These are phyloP conservation scores for Trifolium repens DNA, from an alignment of 306 rosid genomes.

Conservation along the genomic window DNA sequence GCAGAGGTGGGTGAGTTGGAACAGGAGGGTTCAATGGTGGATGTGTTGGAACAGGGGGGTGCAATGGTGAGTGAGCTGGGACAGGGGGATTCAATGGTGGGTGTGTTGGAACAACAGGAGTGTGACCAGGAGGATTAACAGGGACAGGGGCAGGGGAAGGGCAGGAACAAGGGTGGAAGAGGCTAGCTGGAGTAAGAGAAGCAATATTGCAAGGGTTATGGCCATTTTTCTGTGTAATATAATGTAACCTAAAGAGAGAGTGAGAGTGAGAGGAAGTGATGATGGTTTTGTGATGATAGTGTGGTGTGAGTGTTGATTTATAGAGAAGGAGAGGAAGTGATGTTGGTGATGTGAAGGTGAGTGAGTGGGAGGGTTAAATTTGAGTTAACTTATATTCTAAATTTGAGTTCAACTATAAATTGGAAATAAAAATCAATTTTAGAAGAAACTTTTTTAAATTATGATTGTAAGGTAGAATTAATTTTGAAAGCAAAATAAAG, in stretches of 20 bases:
- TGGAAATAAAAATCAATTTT: too few species aligned
- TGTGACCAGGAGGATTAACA: not conserved
- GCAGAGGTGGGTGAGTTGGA: slow-evolving; percentile 11
- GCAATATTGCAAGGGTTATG: not conserved
- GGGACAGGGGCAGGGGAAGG: slow-evolving; percentile 33
- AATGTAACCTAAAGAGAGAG: not conserved
- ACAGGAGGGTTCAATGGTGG: not conserved
- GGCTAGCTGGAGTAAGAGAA: not conserved
- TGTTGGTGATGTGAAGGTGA: too few species aligned
- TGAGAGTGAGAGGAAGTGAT: not conserved
- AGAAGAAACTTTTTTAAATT: too few species aligned
- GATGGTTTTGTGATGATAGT: not conserved
- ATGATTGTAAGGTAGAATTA: too few species aligned
- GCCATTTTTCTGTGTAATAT: not conserved
- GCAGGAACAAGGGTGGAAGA: slow-evolving; percentile 37
- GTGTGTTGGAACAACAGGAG: not conserved
- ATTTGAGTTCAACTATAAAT: too few species aligned
- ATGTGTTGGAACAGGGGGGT: not conserved
- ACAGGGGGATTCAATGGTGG: too few species aligned
- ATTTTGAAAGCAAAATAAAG: too few species aligned
- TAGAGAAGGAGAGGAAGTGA: not conserved
- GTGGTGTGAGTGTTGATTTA: not conserved
- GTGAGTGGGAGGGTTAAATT: too few species aligned
- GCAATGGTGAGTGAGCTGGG: slow-evolving; percentile 1
- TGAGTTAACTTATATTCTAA: too few species aligned